Conservation (phyloP, 176 grass and related monocot genomes). For the Elaeis guineensis region DNA sequence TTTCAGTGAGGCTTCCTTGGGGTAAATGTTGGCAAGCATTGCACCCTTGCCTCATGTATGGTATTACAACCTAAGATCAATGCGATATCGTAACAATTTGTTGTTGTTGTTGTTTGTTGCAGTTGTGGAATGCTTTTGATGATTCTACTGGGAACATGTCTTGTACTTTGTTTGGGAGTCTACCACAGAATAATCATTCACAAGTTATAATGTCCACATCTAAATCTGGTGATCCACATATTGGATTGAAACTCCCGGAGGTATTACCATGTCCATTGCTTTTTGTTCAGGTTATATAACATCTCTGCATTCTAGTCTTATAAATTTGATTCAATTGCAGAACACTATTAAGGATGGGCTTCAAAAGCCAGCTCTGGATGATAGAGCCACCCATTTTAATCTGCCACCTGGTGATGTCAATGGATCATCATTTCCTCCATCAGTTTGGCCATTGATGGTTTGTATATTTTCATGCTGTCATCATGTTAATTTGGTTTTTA, state of each 20-base stretch:
- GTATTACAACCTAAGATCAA: too few relatives aligned
- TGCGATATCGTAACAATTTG: too few relatives aligned
- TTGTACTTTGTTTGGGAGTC: neutral
- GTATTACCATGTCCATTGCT: neutral
- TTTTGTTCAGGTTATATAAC: neutral
- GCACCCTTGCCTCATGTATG: too few relatives aligned
- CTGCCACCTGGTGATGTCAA: neutral
- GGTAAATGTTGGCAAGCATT: too few relatives aligned
- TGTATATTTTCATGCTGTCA: neutral
- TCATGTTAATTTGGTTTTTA: neutral
- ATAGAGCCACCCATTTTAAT: neutral
- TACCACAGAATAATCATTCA: neutral
- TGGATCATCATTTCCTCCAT: neutral
- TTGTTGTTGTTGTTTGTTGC: neutral
- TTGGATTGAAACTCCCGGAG: neutral
- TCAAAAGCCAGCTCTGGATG: neutral
- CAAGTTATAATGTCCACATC: neutral
- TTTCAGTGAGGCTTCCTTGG: too few relatives aligned
- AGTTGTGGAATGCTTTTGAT: constrained; percentile 16
- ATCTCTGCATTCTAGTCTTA: neutral
- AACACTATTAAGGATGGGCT: neutral
- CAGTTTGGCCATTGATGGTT: neutral
- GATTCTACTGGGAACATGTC: constrained; percentile 2
- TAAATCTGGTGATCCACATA: neutral
- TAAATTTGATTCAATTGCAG: neutral